Evolutionary conservation across 2,329 filamentous ascomycete genomes (phyloP), one percentile per base, ranked within the genome.

Genomic region (Neonectria coccinea): DNA sequence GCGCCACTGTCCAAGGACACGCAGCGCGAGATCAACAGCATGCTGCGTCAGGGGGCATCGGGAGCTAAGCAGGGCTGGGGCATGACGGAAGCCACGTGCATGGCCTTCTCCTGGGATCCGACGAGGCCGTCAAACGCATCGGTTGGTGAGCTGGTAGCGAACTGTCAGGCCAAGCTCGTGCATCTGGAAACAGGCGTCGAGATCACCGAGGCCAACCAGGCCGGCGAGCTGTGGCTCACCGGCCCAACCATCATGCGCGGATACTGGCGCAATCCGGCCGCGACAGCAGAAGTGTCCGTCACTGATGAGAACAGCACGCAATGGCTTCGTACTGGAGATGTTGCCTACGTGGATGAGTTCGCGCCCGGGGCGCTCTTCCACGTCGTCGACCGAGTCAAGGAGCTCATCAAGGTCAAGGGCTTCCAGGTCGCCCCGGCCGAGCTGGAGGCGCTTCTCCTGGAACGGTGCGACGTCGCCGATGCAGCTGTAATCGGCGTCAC

Each of bases 31-130:
- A 82, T 81, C 59, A 81, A 83, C 11, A 88, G 90, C 12, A 68
- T 76, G 65, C 89, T 88, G 82, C 77, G 77, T 2, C 58, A 67
- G 27, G 72, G 74, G 4, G 70, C 75, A 1, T 59, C 84, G 8
- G 57, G 68, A 2, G 67, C 85, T 12, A 80, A 81, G 74, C 92
- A 95, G 77, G 93, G 92, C 4, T 97, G 92, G 91, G 93, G 93
- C 5, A 95, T 97, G 93, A 96, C 93, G 1, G 93, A 96, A 76
- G 80, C 86, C 3, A 96, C 92, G 0, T 95, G 92, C 76, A 88
- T 90, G 0, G 83, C 86, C 18, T 84, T 92, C 12, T 84, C 84
- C 7, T 94, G 89, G 85, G 83, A 91, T 67, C 84, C 92, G 20
- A 95, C 94, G 74, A 66, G 67, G 47, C 56, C 67, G 8, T 65